A percentile compares a stretch with the other conserved stretches of the same genome.
These are phyloP conservation scores for Euphorbia tirucalli DNA, from an alignment of 345 rosid species.

Conservation along the genomic window DNA sequence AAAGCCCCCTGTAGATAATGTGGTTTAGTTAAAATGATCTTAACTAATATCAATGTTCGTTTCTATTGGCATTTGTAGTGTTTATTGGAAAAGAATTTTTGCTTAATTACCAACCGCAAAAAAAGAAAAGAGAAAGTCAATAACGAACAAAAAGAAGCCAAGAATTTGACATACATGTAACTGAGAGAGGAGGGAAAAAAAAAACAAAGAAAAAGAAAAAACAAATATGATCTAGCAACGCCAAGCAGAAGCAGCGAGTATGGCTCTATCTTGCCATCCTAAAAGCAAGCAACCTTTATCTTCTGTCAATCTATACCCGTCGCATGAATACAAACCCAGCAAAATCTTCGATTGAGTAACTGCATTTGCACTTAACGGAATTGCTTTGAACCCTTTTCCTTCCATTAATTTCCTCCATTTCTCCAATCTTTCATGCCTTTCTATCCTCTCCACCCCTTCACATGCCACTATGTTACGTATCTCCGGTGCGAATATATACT, in stretches of 20 bases:
- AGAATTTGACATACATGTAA: no score
- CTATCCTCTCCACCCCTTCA: constrained; percentile 58
- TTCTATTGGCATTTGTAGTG: constrained; percentile 4
- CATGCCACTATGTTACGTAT: constrained; percentile 59
- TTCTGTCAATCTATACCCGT: constrained; percentile 66
- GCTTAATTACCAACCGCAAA: no score
- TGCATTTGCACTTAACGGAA: constrained; percentile 57
- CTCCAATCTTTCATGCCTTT: constrained; percentile 62
- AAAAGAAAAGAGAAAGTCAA: no score
- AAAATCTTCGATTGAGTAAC: constrained; percentile 63
- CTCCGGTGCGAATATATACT: constrained; percentile 58
- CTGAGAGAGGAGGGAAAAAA: no score
- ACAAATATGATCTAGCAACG: constrained; percentile 49
- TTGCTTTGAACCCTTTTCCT: constrained; percentile 58
- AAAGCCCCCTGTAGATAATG: no score
- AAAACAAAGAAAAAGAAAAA: no score
- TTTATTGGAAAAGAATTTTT: background rate
- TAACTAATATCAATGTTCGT: no score
- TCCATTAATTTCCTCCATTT: constrained; percentile 70
- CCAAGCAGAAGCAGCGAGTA: constrained; percentile 69
- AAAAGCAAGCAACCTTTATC: constrained; percentile 70
- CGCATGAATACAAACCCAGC: constrained; percentile 55
- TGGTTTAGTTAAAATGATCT: no score
- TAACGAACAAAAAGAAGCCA: no score
- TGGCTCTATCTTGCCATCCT: constrained; percentile 65